These are phyloP conservation scores for Hirschioporus abietinus DNA, from an alignment of 768 basidiomycete genomes.

Conservation along the genomic window DNA sequence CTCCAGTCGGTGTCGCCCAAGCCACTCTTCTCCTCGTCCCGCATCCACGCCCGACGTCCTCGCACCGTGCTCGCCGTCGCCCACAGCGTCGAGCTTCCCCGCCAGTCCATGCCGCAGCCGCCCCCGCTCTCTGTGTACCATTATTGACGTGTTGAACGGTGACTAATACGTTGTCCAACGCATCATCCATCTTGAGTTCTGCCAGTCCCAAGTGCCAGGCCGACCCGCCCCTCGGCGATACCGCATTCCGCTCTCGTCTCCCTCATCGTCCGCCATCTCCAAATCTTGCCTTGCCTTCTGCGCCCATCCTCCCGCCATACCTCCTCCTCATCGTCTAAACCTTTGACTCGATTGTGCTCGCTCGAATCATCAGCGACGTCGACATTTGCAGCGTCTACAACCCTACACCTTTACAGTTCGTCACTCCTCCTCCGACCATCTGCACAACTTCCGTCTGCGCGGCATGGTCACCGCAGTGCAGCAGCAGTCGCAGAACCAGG, in stretches of 20 bases:
- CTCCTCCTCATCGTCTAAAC: not conserved
- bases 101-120: slow-evolving; percentile 7
- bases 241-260: slow-evolving; percentile 13
- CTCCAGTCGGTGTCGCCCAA: not conserved
- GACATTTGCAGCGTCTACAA: slow-evolving; percentile 9
- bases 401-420: slow-evolving; percentile 9
- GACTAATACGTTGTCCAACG: slow-evolving; percentile 5
- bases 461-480: slow-evolving; percentile 2
- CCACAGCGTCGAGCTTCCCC: slow-evolving; percentile 6
- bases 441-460: slow-evolving; percentile 4
- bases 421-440: slow-evolving; percentile 7
- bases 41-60: slow-evolving; percentile 11
- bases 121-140: slow-evolving; percentile 3
- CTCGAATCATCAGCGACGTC: slow-evolving; percentile 8
- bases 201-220: too few relatives aligned
- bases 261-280: slow-evolving; percentile 11
- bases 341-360: not conserved
- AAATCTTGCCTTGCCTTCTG: slow-evolving; percentile 13
- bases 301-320: slow-evolving; percentile 11
- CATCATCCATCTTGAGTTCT: slow-evolving; percentile 3
- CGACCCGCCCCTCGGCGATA: slow-evolving; percentile 9
- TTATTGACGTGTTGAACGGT: slow-evolving; percentile 8
- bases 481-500: slow-evolving; percentile 6
- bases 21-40: slow-evolving; percentile 18
- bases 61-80: slow-evolving; percentile 10